These are phyloP conservation scores for Calonectria naviculata DNA, from an alignment of 2,329 filamentous ascomycete genomes.

Conservation along the genomic window DNA sequence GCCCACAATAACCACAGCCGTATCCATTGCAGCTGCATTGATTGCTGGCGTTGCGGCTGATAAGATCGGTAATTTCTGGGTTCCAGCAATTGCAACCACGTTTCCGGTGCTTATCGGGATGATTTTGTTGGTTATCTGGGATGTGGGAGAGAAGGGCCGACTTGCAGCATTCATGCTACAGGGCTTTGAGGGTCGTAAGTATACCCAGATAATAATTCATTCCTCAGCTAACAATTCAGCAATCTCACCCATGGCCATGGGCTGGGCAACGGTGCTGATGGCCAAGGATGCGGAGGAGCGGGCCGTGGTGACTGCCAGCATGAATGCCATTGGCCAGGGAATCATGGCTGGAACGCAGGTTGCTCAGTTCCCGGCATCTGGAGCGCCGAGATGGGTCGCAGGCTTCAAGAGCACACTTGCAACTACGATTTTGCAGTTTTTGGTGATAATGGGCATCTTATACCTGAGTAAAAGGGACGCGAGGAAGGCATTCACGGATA, in stretches of 20 bases:
- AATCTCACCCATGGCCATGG: slow-evolving; percentile 49
- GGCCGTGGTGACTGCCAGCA: slow-evolving; percentile 53
- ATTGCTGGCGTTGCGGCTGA: slow-evolving; percentile 47
- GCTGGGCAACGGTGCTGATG: slow-evolving; percentile 52
- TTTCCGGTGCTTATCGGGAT: slow-evolving; percentile 47
- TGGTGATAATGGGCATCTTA: slow-evolving; percentile 38
- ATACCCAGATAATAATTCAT: neutral
- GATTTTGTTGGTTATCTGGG: slow-evolving; percentile 48
- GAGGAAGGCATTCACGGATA: slow-evolving; percentile 22
- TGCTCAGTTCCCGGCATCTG: slow-evolving; percentile 49
- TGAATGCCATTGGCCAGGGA: slow-evolving; percentile 56
- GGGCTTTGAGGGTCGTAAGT: slow-evolving; percentile 46
- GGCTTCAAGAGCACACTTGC: slow-evolving; percentile 45
- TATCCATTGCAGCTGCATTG: slow-evolving; percentile 50
- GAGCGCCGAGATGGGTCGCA: slow-evolving; percentile 47
- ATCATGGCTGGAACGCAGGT: slow-evolving; percentile 53
- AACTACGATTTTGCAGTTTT: slow-evolving; percentile 47
- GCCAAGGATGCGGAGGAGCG: slow-evolving; percentile 52
- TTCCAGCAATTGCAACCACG: slow-evolving; percentile 44
- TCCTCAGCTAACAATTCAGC: slow-evolving; percentile 25
- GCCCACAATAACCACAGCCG: slow-evolving; percentile 52
- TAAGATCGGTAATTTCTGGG: slow-evolving; percentile 47
- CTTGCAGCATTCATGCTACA: slow-evolving; percentile 50
- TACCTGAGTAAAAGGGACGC: slow-evolving; percentile 35
- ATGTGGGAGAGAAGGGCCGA: slow-evolving; percentile 50